A percentile compares a stretch with the other conserved stretches of the same genome.
Conservation (phyloP, 805 yeast genomes). For the Candida ipomoeae region DNA sequence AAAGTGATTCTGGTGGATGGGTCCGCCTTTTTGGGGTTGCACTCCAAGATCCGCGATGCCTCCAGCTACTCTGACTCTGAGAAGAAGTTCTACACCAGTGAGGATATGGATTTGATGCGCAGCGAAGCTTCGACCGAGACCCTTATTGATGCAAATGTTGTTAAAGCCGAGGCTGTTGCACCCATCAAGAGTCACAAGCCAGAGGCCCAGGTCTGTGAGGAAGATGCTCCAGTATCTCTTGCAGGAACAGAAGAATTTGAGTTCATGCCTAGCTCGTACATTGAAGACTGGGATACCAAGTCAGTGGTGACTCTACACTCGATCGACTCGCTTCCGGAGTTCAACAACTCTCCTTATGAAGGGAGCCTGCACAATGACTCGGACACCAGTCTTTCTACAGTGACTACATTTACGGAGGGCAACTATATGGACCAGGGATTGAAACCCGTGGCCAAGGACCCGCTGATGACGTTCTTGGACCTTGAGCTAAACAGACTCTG, state of each 20-base stretch:
- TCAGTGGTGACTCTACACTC: conserved; percentile 13
- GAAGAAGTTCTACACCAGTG: conserved; percentile 25
- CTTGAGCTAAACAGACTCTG: conserved; percentile 13
- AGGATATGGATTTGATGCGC: conserved; percentile 16
- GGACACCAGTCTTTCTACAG: conserved; percentile 27
- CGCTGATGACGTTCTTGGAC: conserved; percentile 13
- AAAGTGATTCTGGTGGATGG: conserved; percentile 52
- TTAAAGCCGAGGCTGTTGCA: background rate
- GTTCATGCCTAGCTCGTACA: background rate
- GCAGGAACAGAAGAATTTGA: conserved; percentile 4
- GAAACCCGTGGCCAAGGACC: conserved; percentile 7
- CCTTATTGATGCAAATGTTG: conserved; percentile 8
- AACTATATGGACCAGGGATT: conserved; percentile 5
- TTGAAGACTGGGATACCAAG: background rate
- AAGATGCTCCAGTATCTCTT: background rate
- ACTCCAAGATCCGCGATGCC: conserved; percentile 37
- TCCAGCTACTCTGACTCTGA: conserved; percentile 7
- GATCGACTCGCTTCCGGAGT: conserved; percentile 12
- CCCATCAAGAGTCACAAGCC: background rate
- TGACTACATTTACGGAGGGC: conserved; percentile 22
- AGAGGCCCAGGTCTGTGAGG: background rate
- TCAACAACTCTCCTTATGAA: conserved; percentile 8
- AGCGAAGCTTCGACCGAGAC: conserved; percentile 10
- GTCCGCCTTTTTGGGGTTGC: conserved; percentile 54
- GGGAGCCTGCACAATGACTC: conserved; percentile 23